A percentile compares a stretch with the other conserved stretches of the same genome.
Evolutionary conservation across 108 stramenopile species (phyloP).

Genomic region (Fragilariopsis cylindrus): DNA sequence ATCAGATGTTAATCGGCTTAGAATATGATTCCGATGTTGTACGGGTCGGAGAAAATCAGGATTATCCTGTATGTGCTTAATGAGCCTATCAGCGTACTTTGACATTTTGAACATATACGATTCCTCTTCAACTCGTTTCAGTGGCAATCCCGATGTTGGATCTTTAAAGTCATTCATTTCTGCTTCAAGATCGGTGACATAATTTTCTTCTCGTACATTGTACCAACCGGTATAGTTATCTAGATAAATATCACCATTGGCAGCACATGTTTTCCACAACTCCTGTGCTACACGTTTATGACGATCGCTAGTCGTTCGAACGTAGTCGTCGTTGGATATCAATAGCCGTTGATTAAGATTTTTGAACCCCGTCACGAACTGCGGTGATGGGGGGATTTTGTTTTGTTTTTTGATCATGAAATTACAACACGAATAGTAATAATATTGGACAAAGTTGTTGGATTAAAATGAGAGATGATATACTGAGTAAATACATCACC

Average conservation of each 20-base stretch:
- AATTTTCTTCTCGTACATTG: constrained; percentile 97
- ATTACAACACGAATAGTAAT: neutral
- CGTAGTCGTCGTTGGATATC: constrained; percentile 94
- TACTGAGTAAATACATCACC: neutral
- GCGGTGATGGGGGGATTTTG: neutral
- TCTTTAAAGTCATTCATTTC: constrained; percentile 86
- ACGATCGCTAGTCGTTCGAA: constrained; percentile 91
- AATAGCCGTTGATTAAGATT: constrained; percentile 88
- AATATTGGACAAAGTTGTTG: neutral
- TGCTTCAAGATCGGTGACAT: constrained; percentile 95
- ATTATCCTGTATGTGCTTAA: constrained; percentile 82
- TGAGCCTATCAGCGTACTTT: constrained; percentile 81
- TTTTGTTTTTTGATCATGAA: neutral
- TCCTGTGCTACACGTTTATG: constrained; percentile 88
- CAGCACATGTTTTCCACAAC: constrained; percentile 88
- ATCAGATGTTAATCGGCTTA: constrained; percentile 80
- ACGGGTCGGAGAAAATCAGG: constrained; percentile 95
- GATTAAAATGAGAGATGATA: neutral
- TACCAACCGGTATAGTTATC: constrained; percentile 95
- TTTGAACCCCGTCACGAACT: constrained; percentile 90
- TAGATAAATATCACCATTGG: constrained; percentile 91
- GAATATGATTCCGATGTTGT: constrained; percentile 79
- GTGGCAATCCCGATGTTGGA: constrained; percentile 82
- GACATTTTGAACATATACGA: constrained; percentile 98
- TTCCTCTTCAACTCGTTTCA: constrained; percentile 95